Evolutionary conservation across 306 rosid species (phyloP).

Genomic region (Vigna hirtella): DNA sequence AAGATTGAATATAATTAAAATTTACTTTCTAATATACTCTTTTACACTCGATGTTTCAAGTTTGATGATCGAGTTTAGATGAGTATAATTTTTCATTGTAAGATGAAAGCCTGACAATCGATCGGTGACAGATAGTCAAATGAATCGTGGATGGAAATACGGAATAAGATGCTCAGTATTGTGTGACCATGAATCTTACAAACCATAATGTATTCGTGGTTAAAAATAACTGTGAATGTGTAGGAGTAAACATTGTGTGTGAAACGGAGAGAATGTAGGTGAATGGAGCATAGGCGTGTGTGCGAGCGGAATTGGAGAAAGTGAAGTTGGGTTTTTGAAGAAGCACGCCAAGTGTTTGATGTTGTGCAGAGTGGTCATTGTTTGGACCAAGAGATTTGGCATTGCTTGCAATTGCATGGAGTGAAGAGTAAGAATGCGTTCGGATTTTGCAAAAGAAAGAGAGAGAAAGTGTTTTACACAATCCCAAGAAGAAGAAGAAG

Average conservation of each 20-base stretch:
- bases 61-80: too few relatives aligned
- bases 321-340: slow-evolving; percentile 57
- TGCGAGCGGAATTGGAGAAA: slow-evolving; percentile 29
- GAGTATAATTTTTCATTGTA: too few relatives aligned
- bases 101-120: too few relatives aligned
- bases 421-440: slow-evolving; percentile 41
- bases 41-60: too few relatives aligned
- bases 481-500: slow-evolving; percentile 54
- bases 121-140: too few relatives aligned
- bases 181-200: too few relatives aligned
- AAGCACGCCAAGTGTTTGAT: slow-evolving; percentile 60
- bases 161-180: too few relatives aligned
- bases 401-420: slow-evolving; percentile 34
- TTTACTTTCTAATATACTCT: too few relatives aligned
- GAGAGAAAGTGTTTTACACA: slow-evolving; percentile 43
- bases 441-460: slow-evolving; percentile 48
- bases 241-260: slow-evolving; percentile 41
- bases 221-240: too few relatives aligned
- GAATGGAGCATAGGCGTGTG: slow-evolving; percentile 20
- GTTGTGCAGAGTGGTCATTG: slow-evolving; percentile 54
- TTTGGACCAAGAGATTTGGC: slow-evolving; percentile 63
- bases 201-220: too few relatives aligned
- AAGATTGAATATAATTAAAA: too few relatives aligned
- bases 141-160: too few relatives aligned
- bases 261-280: slow-evolving; percentile 68